Evolutionary conservation across 2,329 filamentous ascomycete species (phyloP).

Genomic region (Pseudogymnoascus sp.): DNA sequence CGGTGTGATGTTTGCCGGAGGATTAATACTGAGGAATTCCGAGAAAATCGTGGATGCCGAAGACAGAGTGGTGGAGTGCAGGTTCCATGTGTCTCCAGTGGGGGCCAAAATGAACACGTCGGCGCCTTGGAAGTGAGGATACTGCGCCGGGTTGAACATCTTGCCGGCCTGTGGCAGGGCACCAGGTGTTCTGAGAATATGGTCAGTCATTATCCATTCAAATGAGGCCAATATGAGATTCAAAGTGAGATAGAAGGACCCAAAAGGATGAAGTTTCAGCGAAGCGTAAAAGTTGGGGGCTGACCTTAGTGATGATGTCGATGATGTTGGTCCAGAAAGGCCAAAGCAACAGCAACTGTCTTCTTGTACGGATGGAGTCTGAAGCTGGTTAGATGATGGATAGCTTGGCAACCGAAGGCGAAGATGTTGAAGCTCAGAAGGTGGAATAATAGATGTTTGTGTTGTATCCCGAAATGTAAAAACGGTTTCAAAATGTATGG

Average conservation of each 20-base stretch:
- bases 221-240: not conserved
- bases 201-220: not conserved
- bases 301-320: not conserved
- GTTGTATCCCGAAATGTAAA: not conserved
- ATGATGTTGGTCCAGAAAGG: not conserved
- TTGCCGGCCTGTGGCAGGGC: not conserved
- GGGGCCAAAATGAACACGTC: slow-evolving; percentile 24
- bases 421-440: not conserved
- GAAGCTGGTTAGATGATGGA: not conserved
- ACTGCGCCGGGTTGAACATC: slow-evolving; percentile 3
- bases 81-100: slow-evolving; percentile 22
- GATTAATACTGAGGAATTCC: slow-evolving; percentile 13
- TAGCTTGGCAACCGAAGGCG: not conserved
- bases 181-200: not conserved
- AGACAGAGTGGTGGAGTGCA: slow-evolving; percentile 19
- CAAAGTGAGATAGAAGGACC: not conserved
- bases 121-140: slow-evolving; percentile 18
- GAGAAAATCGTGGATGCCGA: slow-evolving; percentile 17
- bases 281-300: not conserved
- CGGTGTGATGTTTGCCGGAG: slow-evolving; percentile 16
- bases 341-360: not conserved
- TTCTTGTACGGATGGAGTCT: not conserved
- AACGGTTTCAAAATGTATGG: slow-evolving; percentile 11
- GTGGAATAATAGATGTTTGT: not conserved
- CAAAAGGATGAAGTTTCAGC: not conserved